Evolutionary conservation across 2,329 filamentous ascomycete genomes (phyloP).

Genomic region (Botrytis hyacinthi): DNA sequence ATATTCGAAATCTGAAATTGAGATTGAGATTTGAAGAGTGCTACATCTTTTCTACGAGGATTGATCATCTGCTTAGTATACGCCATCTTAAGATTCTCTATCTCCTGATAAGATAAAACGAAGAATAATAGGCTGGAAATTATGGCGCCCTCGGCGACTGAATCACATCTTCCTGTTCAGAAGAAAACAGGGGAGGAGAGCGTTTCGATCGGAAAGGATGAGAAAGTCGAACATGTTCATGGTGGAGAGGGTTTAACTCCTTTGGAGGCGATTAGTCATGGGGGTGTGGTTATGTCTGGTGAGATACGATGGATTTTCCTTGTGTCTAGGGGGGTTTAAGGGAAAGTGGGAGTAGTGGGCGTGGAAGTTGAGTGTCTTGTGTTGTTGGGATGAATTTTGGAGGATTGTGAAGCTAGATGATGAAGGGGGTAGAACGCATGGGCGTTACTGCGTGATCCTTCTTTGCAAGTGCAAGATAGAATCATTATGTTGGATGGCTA

Average conservation of each 20-base stretch:
- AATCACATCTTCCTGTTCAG: not conserved
- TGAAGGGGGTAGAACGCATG: not conserved
- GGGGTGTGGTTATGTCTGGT: conserved; percentile 30
- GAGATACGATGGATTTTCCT: conserved; percentile 25
- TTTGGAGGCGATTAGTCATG: conserved; percentile 39
- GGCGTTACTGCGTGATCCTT: not conserved
- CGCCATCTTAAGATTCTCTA: not conserved
- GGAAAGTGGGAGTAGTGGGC: not conserved
- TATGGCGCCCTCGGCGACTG: conserved; percentile 7
- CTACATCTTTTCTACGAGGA: not conserved
- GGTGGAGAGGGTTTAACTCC: conserved; percentile 34
- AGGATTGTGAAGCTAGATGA: not conserved
- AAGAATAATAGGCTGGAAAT: not conserved
- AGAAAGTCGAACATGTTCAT: conserved; percentile 31
- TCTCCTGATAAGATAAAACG: not conserved
- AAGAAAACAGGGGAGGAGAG: not conserved
- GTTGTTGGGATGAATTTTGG: not conserved
- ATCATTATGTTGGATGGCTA: not conserved
- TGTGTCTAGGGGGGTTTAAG: not conserved
- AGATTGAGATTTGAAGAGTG: not conserved
- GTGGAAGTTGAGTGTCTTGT: not conserved
- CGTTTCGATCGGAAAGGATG: not conserved
- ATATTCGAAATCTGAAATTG: too few relatives aligned
- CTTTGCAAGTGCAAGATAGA: not conserved
- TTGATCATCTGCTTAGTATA: not conserved